Percentiles rank a stretch among this genome's conserved stretches.
Conservation (phyloP, 2,329 filamentous ascomycete species). For the Colletotrichum godetiae region DNA sequence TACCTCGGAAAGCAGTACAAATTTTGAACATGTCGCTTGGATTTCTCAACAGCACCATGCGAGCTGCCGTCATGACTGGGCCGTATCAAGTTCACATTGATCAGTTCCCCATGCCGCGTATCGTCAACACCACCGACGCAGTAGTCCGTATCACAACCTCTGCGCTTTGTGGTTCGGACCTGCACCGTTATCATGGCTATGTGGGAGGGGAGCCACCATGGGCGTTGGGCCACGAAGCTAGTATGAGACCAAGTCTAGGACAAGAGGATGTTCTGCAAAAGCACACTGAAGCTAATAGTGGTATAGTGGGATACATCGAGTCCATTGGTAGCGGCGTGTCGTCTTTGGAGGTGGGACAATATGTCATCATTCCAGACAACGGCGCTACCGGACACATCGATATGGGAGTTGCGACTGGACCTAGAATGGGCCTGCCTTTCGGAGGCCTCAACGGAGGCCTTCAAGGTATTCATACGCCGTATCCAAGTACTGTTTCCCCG, state of each 20-base stretch:
- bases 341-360: constrained; percentile 44
- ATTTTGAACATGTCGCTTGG: not conserved
- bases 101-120: too few species aligned
- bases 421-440: not conserved
- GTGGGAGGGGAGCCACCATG: not conserved
- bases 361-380: constrained; percentile 49
- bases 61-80: too few species aligned
- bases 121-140: too few species aligned
- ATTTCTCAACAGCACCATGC: not conserved
- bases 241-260: not conserved
- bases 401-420: not conserved
- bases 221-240: not conserved
- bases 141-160: not conserved
- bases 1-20: too few species aligned
- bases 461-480: not conserved
- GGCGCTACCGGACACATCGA: constrained; percentile 30
- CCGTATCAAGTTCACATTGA: too few species aligned
- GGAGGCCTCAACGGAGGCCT: not conserved
- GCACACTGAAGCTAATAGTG: not conserved
- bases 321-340: not conserved
- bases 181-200: not conserved
- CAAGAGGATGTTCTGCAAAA: not conserved
- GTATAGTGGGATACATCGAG: not conserved
- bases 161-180: not conserved
- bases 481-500: too few species aligned